Evolutionary conservation across 1,139 yeast genomes (phyloP).

Genomic region (Scheffersomyces titani): DNA sequence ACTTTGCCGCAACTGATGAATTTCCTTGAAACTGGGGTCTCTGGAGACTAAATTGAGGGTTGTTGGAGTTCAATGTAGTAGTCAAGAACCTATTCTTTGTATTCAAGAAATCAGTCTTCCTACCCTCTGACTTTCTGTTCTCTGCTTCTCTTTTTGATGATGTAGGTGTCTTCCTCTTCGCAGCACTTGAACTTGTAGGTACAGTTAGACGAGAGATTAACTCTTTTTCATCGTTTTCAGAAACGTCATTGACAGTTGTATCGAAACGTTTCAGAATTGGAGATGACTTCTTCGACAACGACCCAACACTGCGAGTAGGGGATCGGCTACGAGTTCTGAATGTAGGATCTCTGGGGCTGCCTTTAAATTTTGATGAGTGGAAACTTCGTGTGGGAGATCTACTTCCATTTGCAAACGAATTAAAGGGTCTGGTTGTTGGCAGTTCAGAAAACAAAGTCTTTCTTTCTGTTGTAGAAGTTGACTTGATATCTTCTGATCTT

Average conservation of each 20-base stretch:
- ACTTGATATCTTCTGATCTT: background rate
- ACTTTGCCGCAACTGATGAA: background rate
- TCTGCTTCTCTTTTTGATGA: conserved; percentile 5
- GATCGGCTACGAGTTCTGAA: background rate
- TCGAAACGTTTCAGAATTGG: background rate
- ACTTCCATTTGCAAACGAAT: background rate
- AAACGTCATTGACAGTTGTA: background rate
- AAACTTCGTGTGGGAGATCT: background rate
- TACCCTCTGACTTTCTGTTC: conserved; percentile 5
- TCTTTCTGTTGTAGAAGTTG: background rate
- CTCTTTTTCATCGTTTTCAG: conserved; percentile 9
- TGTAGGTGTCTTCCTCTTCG: conserved; percentile 17
- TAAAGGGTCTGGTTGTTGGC: background rate
- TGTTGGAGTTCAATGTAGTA: conserved; percentile 34
- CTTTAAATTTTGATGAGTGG: background rate
- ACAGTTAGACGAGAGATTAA: conserved; percentile 22
- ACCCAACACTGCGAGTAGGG: background rate
- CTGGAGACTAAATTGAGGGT: conserved; percentile 15
- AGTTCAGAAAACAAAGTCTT: background rate
- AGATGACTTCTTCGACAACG: background rate
- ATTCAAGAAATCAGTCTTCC: conserved; percentile 7
- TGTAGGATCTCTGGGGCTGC: background rate
- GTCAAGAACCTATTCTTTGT: conserved; percentile 37
- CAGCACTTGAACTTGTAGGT: conserved; percentile 34
- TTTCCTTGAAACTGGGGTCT: conserved; percentile 10